phyloP scores from a whole-genome alignment of 345 rosid genomes.

The Gossypioides kirkii region DNA sequence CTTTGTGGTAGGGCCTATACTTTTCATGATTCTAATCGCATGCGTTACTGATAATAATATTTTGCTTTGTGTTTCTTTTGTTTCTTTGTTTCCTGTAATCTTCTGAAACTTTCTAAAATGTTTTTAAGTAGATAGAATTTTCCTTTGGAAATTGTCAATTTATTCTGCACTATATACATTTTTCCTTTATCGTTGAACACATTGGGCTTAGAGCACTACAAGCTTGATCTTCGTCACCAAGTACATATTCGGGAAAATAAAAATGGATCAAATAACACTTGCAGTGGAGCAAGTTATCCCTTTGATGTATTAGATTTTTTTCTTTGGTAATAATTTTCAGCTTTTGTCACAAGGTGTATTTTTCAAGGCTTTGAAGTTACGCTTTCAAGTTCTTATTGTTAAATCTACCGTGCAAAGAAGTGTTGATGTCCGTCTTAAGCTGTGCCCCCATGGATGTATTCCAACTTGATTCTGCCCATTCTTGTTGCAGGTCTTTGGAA shows the following conservation, averaged over 20 bases:
- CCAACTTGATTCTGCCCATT: slow-evolving; percentile 12
- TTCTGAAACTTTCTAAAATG: background rate
- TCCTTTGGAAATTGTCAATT: background rate
- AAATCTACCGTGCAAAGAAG: background rate
- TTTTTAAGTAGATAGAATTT: background rate
- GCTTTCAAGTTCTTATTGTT: background rate
- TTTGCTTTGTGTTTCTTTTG: background rate
- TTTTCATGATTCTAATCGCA: background rate
- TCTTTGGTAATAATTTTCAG: background rate
- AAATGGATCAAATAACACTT: background rate
- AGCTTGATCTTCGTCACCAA: background rate
- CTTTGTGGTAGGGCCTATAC: background rate
- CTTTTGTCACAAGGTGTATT: background rate
- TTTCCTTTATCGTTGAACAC: background rate
- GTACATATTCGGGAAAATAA: background rate
- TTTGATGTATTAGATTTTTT: background rate
- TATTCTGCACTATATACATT: background rate
- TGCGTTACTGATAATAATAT: background rate
- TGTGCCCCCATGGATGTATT: background rate
- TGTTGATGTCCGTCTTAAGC: background rate
- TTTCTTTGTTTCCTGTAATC: background rate
- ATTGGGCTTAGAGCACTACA: background rate
- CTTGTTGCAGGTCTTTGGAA: slow-evolving; percentile 72
- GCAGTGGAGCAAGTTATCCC: background rate
- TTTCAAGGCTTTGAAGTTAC: background rate